Evolutionary conservation across 2,329 filamentous ascomycete genomes (phyloP), one percentile per base, ranked within the genome.

Genomic region (Dactylonectria macrodidyma): DNA sequence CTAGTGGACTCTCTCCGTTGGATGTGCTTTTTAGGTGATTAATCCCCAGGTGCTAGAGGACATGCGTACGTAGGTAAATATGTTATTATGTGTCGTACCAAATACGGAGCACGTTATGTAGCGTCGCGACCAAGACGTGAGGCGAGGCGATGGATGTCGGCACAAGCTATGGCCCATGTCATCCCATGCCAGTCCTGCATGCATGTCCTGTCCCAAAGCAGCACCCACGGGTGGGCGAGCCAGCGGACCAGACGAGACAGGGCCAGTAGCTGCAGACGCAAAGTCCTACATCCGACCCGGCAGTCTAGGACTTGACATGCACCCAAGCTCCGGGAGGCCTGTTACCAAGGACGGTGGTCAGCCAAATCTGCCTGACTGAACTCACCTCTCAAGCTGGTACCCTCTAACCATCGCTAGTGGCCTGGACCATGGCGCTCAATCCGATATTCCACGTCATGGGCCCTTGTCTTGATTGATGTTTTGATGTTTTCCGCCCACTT

Each of bases 121-220:
- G 66, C 36, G 56, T 55, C 51, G 58, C 59, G 50, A 41, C 34
- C 33, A 46, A 34, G 66, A 47, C 48, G 56, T 50, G 58, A 55
- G 59, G 58, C 61, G 51, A 67, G 67, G 65, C 68, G 71, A 71
- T 64, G 71, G 71, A 73, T 64, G 71, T 72, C 64, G 69, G 67
- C 62, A 75, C 73, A 75, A 75, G 72, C 72, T 75, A 70, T 67
- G 58, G 65, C 54, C 56, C 56, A 65, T 57, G 57, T 12, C 52
- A 50, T 44, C 65, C 66, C 65, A 70, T 64, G 68, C 66, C 66
- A 60, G 47, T 68, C 68, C 73, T 74, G 68, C 71, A 74, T 75
- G 73, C 73, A 69, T 55, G 57, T 57, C 62, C 69, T 72, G 69
- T 72, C 59, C 67, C 67, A 68, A 65, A 62, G 68, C 72, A 69